These are phyloP conservation scores for Austropuccinia psidii DNA, from an alignment of 1,284 basidiomycete species.

Conservation along the genomic window DNA sequence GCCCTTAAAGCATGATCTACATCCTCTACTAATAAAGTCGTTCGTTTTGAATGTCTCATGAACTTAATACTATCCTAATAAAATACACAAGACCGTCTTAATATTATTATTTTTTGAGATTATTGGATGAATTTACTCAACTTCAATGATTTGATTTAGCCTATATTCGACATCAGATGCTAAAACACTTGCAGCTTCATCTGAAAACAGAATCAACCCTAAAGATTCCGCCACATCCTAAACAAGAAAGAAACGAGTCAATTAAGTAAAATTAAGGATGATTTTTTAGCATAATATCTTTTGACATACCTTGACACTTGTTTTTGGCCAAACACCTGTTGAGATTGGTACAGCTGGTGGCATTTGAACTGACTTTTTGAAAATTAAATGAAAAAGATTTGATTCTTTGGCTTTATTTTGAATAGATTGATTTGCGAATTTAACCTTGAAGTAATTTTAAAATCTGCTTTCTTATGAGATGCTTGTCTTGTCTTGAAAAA, in stretches of 20 bases:
- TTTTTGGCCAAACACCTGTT: slow-evolving; percentile 33
- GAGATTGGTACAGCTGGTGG: slow-evolving; percentile 28
- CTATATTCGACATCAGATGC: slow-evolving; percentile 96
- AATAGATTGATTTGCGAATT: no score
- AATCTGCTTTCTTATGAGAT: no score
- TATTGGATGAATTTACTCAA: slow-evolving; percentile 48
- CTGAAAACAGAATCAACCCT: slow-evolving; percentile 68
- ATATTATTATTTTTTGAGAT: not conserved
- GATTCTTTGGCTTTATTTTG: no score
- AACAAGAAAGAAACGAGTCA: not conserved
- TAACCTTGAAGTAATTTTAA: no score
- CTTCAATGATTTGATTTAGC: slow-evolving; percentile 85
- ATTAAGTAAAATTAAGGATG: not conserved
- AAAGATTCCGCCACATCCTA: slow-evolving; percentile 92
- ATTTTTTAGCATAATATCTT: not conserved
- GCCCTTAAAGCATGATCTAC: slow-evolving; percentile 88
- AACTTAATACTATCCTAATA: slow-evolving; percentile 85
- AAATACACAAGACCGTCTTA: not conserved
- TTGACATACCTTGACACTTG: slow-evolving; percentile 23
- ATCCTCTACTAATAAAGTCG: slow-evolving; percentile 77
- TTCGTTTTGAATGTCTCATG: slow-evolving; percentile 86
- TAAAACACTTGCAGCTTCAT: slow-evolving; percentile 70
- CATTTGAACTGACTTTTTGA: no score
- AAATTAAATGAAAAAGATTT: no score
- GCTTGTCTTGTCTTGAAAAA: no score